Base-by-base conservation (phyloP, 306 rosid species). In the Dicorynia guianensis region DNA sequence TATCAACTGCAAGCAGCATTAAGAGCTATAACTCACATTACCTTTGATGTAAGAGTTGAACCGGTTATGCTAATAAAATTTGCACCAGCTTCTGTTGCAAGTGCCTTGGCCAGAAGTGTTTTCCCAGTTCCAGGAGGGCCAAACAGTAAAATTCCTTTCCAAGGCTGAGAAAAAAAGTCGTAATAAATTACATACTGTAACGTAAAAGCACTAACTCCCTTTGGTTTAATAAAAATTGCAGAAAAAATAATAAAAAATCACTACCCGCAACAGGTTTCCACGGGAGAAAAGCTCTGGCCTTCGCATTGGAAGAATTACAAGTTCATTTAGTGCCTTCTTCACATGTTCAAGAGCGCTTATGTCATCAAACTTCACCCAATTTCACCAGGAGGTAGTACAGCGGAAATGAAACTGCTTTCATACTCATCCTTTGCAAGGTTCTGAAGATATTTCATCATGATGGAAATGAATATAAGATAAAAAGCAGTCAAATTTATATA, bases 81-180 rank as follows among this genome's bases (percentile, higher is more conserved):
- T 34, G 99, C 96, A 68, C 99, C 97, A 47, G 97, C 97, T 85
- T 95, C 99, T 0, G 97, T 95, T 14, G 99, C 97, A 67, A 95
- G 96, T 64, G 99, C 99, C 89, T 95, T 95, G 52, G 99, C 99
- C 66, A 95, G 82, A 81, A 95, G 99, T 60, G 99, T 95, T 87
- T 95, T 95, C 75, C 99, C 99, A 66, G 99, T 95, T 71, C 99
- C 99, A 77, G 98, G 98, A 76, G 98, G 98, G 79, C 98, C 98
- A 80, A 95, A 95, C 64, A 95, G 98, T 77, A 95, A 69, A 76
- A 95, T 95, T 81, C 99, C 99, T 83, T 92, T 95, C 87, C 97
- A 90, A 60, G 99, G 99, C 99, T 95, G 87, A 69, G 18, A 63
- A 70, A 69, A n/a, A 34, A 47, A n/a, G n/a, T n/a, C 63, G 56